Evolutionary conservation across 1,139 yeast species (phyloP), one percentile per base, ranked within the genome.

Genomic region (Nakaseomyces delphensis): DNA sequence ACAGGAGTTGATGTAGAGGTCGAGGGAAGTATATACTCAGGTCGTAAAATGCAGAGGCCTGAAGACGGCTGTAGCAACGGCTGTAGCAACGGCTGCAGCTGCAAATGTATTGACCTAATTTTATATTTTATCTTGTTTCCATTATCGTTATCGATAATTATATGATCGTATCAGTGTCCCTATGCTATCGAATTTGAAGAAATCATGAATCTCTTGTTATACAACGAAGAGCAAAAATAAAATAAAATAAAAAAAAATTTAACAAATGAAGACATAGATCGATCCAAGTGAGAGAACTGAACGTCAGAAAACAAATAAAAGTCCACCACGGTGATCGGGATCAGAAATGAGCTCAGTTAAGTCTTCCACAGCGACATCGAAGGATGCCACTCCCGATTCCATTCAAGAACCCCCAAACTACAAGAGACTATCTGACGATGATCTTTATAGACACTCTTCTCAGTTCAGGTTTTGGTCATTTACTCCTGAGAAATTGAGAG

Each of bases 381-480:
- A 18, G 25, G 25, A 18, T 38, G 29, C 33, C 7, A 20, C 40
- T 13, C 35, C 40, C 15, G 41, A 35, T 19, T 10, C 4, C n/a
- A 13, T 7, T 11, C 27, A 33, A 9, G 13, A 33, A 20, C 37
- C 53, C 23, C 49, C 52, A 18, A 45, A 51, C 10, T 51, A 52
- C 44, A 51, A 58, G 31, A 62, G 70, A 44, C 64, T 77, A 4
- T 62, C 82, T 2, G 81, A 76, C 50, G 97, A 91, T 62, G 97
- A 89, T 50, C 66, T 91, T 38, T 91, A 85, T 62, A 73, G 97
- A 43, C 73, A 87, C 41, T 84, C 96, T 4, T 74, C 93, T 0
- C 98, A 91, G 64, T 91, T 72, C 59, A 70, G 81, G 43, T 48
- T 77, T 16, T 91, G 98, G 98, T 87, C 96, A 1, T 87, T 75